phyloP scores from a whole-genome alignment of 306 rosid genomes.

The Sechiopsis laciniata region DNA sequence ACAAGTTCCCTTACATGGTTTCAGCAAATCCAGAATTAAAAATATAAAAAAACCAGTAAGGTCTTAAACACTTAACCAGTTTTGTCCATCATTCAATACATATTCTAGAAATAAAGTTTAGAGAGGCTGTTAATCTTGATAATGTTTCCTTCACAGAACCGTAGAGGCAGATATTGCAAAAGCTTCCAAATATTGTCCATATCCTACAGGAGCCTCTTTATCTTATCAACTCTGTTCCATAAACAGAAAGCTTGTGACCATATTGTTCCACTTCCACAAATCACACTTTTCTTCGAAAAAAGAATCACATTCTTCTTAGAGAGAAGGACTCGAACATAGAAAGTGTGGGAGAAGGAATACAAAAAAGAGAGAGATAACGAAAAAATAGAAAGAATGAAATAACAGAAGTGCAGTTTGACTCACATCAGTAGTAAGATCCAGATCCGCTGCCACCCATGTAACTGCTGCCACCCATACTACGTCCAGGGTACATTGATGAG shows the following conservation, averaged over 20 bases:
- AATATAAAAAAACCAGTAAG: constrained; percentile 15
- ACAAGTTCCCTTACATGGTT: constrained; percentile 35
- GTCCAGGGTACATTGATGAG: constrained; percentile 69
- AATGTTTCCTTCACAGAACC: constrained; percentile 43
- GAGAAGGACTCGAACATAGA: constrained; percentile 28
- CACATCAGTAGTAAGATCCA: constrained; percentile 86
- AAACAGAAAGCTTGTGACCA: constrained; percentile 67
- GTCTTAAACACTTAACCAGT: constrained; percentile 27
- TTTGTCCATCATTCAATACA: constrained; percentile 21
- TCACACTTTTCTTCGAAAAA: constrained; percentile 31
- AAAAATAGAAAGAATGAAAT: background rate
- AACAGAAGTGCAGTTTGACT: constrained; percentile 19
- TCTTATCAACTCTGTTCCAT: constrained; percentile 64
- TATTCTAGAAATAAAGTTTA: constrained; percentile 17
- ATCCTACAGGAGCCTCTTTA: constrained; percentile 69
- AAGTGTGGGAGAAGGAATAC: constrained; percentile 14
- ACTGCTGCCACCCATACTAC: constrained; percentile 64
- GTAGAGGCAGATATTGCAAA: constrained; percentile 41
- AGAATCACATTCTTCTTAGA: constrained; percentile 34
- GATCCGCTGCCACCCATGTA: constrained; percentile 76
- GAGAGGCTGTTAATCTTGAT: constrained; percentile 27
- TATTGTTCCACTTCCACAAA: constrained; percentile 45
- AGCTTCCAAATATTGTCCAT: constrained; percentile 45
- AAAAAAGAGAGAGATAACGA: background rate
- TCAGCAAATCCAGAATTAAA: constrained; percentile 15